Percentiles rank a stretch among this genome's conserved stretches.
These are phyloP conservation scores for Cucurbita moschata DNA, from an alignment of 306 rosid genomes.

Conservation along the genomic window DNA sequence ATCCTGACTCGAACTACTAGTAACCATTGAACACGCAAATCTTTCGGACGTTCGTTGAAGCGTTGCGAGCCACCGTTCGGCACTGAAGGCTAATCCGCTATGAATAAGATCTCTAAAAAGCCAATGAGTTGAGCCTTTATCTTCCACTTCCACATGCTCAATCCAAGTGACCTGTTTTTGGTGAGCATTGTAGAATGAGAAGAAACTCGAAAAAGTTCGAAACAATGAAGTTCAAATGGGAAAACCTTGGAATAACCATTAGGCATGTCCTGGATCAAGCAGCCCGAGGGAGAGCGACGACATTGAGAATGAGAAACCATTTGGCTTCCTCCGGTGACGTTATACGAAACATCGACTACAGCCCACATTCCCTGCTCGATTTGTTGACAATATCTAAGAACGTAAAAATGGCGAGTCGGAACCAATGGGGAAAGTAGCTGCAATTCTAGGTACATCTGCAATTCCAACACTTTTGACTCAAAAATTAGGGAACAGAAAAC, in stretches of 20 bases:
- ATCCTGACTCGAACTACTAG: constrained; percentile 54
- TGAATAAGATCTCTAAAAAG: constrained; percentile 53
- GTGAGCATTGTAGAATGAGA: not conserved
- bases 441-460: constrained; percentile 74
- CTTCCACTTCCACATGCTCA: constrained; percentile 87
- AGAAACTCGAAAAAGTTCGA: not conserved
- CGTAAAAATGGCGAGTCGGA: constrained; percentile 63
- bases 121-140: constrained; percentile 52
- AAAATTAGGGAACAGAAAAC: not conserved
- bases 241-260: constrained; percentile 81
- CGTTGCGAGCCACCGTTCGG: constrained; percentile 64
- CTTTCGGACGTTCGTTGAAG: constrained; percentile 84
- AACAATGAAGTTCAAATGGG: not conserved
- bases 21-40: constrained; percentile 62
- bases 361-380: constrained; percentile 86
- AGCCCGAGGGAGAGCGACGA: constrained; percentile 77
- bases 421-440: constrained; percentile 77
- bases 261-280: constrained; percentile 89
- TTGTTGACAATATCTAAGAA: constrained; percentile 76
- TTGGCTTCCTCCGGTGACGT: constrained; percentile 57
- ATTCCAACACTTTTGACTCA: not conserved
- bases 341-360: constrained; percentile 64
- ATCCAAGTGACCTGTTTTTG: constrained; percentile 66
- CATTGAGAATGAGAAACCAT: constrained; percentile 39
- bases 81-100: constrained; percentile 71